A percentile compares a stretch with the other conserved stretches of the same genome.
These are phyloP conservation scores for Fusarium ambrosium DNA, from an alignment of 2,329 filamentous ascomycete genomes.

Conservation along the genomic window DNA sequence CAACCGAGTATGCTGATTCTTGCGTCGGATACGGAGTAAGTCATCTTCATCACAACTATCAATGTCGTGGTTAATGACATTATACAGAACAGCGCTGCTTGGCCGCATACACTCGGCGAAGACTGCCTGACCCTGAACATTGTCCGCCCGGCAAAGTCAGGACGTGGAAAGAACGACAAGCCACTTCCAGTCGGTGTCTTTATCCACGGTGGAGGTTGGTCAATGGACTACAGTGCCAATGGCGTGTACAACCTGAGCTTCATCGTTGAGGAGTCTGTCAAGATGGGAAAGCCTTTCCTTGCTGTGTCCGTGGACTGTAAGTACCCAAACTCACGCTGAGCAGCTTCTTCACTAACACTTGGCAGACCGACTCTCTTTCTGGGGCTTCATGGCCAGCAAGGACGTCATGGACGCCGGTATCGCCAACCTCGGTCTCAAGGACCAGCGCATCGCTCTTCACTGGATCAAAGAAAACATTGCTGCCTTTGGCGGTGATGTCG, in stretches of 20 bases:
- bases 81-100: slow-evolving; percentile 31
- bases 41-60: accelerated
- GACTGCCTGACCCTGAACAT: slow-evolving; percentile 42
- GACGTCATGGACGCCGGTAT: slow-evolving; percentile 53
- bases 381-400: slow-evolving; percentile 63
- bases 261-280: slow-evolving; percentile 62
- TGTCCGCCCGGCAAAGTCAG: slow-evolving; percentile 29
- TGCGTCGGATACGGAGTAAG: slow-evolving; percentile 45
- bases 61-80: no score
- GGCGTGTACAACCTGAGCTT: slow-evolving; percentile 72
- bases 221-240: slow-evolving; percentile 58
- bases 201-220: slow-evolving; percentile 56
- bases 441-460: slow-evolving; percentile 62
- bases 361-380: slow-evolving; percentile 40
- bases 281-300: slow-evolving; percentile 40
- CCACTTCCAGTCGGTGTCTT: slow-evolving; percentile 44
- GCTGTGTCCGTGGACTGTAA: slow-evolving; percentile 41
- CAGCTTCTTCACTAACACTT: neutral
- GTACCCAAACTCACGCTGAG: accelerated
- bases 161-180: slow-evolving; percentile 7
- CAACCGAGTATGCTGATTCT: slow-evolving; percentile 42
- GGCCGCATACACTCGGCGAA: slow-evolving; percentile 35
- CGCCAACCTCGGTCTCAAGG: slow-evolving; percentile 63
- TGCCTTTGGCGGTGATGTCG: slow-evolving; percentile 61
- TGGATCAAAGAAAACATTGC: slow-evolving; percentile 63